Percentiles rank a stretch among this genome's conserved stretches.
Conservation (phyloP, 805 yeast genomes). For the Ogataea ramenticola region DNA sequence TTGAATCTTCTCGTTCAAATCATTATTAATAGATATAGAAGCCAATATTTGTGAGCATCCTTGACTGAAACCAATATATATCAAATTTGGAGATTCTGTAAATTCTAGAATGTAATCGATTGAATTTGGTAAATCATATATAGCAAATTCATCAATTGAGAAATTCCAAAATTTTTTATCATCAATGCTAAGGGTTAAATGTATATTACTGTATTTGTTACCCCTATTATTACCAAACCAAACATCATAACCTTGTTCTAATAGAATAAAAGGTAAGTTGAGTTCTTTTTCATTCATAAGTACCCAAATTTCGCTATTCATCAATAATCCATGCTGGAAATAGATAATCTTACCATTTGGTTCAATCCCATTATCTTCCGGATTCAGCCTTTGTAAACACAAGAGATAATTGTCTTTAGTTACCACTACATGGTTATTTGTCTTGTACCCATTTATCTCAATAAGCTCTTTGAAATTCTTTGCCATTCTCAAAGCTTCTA, state of each 20-base stretch:
- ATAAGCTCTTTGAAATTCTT: slow-evolving; percentile 60
- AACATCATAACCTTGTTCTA: slow-evolving; percentile 83
- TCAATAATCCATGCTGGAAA: slow-evolving; percentile 86
- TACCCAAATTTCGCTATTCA: slow-evolving; percentile 74
- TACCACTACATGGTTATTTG: slow-evolving; percentile 70
- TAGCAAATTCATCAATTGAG: slow-evolving; percentile 86
- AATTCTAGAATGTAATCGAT: slow-evolving; percentile 62
- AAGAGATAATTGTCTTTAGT: slow-evolving; percentile 75
- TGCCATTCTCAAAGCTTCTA: slow-evolving; percentile 37
- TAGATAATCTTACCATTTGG: slow-evolving; percentile 52
- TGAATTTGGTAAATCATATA: slow-evolving; percentile 82
- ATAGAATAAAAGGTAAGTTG: slow-evolving; percentile 68
- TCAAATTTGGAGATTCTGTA: slow-evolving; percentile 39
- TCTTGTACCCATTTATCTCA: slow-evolving; percentile 54
- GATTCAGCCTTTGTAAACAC: slow-evolving; percentile 61
- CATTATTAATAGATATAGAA: slow-evolving; percentile 63
- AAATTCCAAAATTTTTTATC: slow-evolving; percentile 77
- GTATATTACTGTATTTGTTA: slow-evolving; percentile 86
- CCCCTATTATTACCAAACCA: slow-evolving; percentile 93
- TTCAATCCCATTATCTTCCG: slow-evolving; percentile 23
- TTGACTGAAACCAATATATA: slow-evolving; percentile 87
- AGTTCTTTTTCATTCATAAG: slow-evolving; percentile 30
- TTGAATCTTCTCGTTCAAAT: slow-evolving; percentile 49
- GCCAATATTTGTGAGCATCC: slow-evolving; percentile 96
- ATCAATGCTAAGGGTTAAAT: slow-evolving; percentile 33